Evolutionary conservation across 2,329 filamentous ascomycete species (phyloP), one percentile per base, ranked within the genome.

Genomic region (Exophiala sp.): DNA sequence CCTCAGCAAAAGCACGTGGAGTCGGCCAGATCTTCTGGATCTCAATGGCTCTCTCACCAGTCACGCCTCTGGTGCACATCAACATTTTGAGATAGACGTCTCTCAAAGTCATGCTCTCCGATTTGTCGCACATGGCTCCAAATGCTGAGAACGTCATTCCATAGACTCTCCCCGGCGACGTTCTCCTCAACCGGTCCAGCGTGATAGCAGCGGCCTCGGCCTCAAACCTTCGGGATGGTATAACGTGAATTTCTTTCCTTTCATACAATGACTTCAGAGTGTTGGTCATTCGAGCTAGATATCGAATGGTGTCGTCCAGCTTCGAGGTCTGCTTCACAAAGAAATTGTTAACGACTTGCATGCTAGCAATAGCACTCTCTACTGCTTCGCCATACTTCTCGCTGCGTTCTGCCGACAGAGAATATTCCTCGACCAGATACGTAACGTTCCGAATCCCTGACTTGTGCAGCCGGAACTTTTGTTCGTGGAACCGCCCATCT

Each of bases 11-110:
- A 1, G 80, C 79, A 51, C 78, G 73, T 0, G 87, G 87, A 1
- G 86, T 91, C 57, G 76, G 79, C 85, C 86, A 93, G n/a, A 75
- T 70, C 58, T 80, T 82, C 63, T 91, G 86, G 10, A 93, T 88
- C 66, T 88, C 86, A 3, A 90, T 66, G 0, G 87, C 87, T 60
- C 86, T 87, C 59, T 90, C 86, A 2, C 83, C 85, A 1, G 84
- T 86, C 10, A 93, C 73, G 1, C 85, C 85, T 47, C 78, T 78
- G 1, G 79, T 87, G 56, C 84, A 88, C 86, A 93, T 89, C 41
- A 93, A 75, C 86, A 93, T 91, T 66, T 90, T 90, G 21, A 93
- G 70, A 59, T 80, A 91, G 0, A 90, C 66, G 60, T 93, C 87
- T 48, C 85, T 74, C 8, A 91, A 70, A 0, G 85, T 86, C 59